Evolutionary conservation across 2,329 filamentous ascomycete genomes (phyloP), one percentile per base, ranked within the genome.

Genomic region (Diaporthe amygdali): DNA sequence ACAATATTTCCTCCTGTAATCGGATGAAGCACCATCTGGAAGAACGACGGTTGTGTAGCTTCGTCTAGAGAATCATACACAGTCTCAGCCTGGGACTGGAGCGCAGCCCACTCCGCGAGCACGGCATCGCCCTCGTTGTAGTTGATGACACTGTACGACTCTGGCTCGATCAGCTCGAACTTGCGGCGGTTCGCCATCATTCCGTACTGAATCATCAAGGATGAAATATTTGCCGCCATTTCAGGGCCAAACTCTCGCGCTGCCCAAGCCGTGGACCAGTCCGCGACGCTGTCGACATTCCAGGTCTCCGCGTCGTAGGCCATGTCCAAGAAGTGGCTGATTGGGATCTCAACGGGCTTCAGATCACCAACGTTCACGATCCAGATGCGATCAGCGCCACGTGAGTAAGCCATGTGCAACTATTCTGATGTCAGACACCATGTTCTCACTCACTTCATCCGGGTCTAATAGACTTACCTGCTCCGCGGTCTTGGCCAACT

Each of bases 321-420:
- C 72, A 93, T 84, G 74, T 92, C 90, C 73, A 93, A 82, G 81
- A 90, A 92, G 78, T 93, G 90, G 76, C 84, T 89, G 77, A 93
- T 89, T 25, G 91, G 90, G 20, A 92, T 84, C 81, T 93, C 84
- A 4, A 90, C 82, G 0, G 88, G 88, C 80, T 92, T 92, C 72
- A 92, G 83, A 76, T 92, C 90, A 49, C 90, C 90, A 25, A 92
- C 88, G 73, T 92, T 92, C 74, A 91, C 89, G 52, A 92, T 85
- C 90, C 90, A 92, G 73, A 92, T 90, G 22, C 87, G 83, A 73
- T 87, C 84, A 3, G 89, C 90, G 2, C 88, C 82, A 47, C 89
- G 85, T 27, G 88, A 83, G 69, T 90, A 88, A 2, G 90, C 88
- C 66, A 90, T 82, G 72, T 86, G 84, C 84, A 92, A 87, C 79